phyloP scores from a whole-genome alignment of 2,329 filamentous ascomycete genomes.

The Stylonectria norvegica region DNA sequence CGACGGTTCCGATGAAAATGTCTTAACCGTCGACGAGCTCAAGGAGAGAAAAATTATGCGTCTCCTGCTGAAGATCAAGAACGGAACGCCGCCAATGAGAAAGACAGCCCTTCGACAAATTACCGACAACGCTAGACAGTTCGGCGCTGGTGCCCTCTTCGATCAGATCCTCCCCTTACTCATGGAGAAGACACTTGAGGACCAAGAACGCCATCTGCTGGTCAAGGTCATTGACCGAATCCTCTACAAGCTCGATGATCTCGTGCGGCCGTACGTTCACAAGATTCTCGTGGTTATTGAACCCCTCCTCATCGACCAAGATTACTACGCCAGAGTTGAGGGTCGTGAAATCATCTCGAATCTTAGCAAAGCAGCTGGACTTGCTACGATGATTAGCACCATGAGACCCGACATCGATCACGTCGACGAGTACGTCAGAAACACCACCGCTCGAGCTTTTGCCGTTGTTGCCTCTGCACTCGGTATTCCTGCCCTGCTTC shows the following conservation, averaged over 20 bases:
- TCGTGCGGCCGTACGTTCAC: slow-evolving; percentile 94
- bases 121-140: slow-evolving; percentile 94
- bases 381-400: slow-evolving; percentile 98
- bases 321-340: slow-evolving; percentile 98
- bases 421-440: slow-evolving; percentile 95
- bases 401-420: slow-evolving; percentile 99
- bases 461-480: slow-evolving; percentile 95
- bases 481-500: slow-evolving; percentile 89
- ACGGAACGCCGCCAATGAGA: slow-evolving; percentile 96
- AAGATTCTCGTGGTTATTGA: slow-evolving; percentile 99
- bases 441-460: slow-evolving; percentile 95
- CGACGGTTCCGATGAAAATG: slow-evolving; percentile 87
- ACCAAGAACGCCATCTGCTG: slow-evolving; percentile 94
- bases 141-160: slow-evolving; percentile 90
- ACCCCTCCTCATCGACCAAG: slow-evolving; percentile 97
- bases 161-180: slow-evolving; percentile 95
- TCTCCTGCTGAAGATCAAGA: slow-evolving; percentile 95
- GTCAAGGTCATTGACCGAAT: slow-evolving; percentile 99
- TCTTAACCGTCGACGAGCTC: slow-evolving; percentile 87
- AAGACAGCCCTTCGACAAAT: slow-evolving; percentile 97
- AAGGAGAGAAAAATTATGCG: slow-evolving; percentile 99
- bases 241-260: slow-evolving; percentile 95
- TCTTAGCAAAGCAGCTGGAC: slow-evolving; percentile 89
- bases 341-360: slow-evolving; percentile 99
- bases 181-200: slow-evolving; percentile 97